These are phyloP conservation scores for Heterobasidion irregulare DNA, from an alignment of 1,284 basidiomycete genomes.

Conservation along the genomic window DNA sequence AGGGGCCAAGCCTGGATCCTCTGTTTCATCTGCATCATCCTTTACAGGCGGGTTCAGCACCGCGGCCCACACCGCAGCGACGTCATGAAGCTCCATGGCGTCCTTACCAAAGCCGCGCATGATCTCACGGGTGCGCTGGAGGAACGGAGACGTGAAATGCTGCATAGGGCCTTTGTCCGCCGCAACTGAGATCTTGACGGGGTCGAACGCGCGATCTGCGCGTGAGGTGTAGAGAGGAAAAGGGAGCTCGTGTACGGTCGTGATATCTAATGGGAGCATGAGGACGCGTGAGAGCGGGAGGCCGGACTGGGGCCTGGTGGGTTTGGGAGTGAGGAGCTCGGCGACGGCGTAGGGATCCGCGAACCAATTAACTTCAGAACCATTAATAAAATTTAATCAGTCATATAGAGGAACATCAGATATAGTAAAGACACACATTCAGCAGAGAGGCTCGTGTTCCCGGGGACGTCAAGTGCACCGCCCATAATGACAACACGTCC, in stretches of 20 bases:
- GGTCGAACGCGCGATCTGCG: conserved; percentile 50
- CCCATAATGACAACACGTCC: conserved; percentile 87
- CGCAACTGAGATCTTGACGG: conserved; percentile 33
- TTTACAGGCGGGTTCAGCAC: conserved; percentile 51
- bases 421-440: conserved; percentile 46
- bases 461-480: conserved; percentile 91
- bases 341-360: conserved; percentile 87
- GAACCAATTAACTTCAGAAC: conserved; percentile 71
- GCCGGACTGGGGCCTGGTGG: conserved; percentile 20
- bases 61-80: conserved; percentile 76
- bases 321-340: conserved; percentile 41
- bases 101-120: conserved; percentile 73
- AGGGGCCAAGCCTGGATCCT: conserved; percentile 23
- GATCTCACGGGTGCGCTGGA: conserved; percentile 65
- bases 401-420: too few relatives aligned
- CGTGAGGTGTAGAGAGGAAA: conserved; percentile 52
- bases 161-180: conserved; percentile 44
- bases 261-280: conserved; percentile 76
- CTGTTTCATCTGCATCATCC: conserved; percentile 13
- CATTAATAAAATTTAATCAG: too few relatives aligned
- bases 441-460: conserved; percentile 78
- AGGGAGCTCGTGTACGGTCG: conserved; percentile 69
- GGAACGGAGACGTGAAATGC: conserved; percentile 75
- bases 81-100: conserved; percentile 81
- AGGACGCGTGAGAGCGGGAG: conserved; percentile 61